Conservation (phyloP, 257 asterid genomes). For the Leonotis leonurus region DNA sequence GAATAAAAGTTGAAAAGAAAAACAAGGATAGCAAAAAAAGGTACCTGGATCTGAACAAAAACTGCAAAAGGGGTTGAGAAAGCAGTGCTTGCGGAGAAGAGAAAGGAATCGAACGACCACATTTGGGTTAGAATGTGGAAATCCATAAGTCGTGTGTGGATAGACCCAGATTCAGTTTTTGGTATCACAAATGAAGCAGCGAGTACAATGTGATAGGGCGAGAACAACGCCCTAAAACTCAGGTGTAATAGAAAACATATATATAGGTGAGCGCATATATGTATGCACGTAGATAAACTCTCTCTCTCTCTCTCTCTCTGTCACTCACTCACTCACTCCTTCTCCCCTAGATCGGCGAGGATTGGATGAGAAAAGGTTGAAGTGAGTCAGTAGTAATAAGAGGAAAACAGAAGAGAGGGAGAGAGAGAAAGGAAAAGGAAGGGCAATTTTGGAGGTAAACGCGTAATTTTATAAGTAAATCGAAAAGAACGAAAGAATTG, state of each 20-base stretch:
- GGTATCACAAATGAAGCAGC: slow-evolving; percentile 7
- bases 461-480: slow-evolving; percentile 46
- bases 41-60: slow-evolving; percentile 95
- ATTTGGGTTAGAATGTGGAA: slow-evolving; percentile 26
- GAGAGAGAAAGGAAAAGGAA: slow-evolving; percentile 2
- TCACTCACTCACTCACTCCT: not conserved
- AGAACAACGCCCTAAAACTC: slow-evolving; percentile 32
- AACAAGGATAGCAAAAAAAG: not conserved
- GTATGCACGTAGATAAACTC: not conserved
- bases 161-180: not conserved
- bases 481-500: not conserved
- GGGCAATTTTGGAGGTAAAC: slow-evolving; percentile 23
- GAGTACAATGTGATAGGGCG: slow-evolving; percentile 30
- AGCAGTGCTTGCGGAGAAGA: slow-evolving; percentile 75
- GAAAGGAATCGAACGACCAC: slow-evolving; percentile 48
- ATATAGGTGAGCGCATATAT: not conserved
- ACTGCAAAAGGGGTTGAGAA: slow-evolving; percentile 56
- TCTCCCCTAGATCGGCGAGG: slow-evolving; percentile 36
- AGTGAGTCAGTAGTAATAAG: not conserved
- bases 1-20: not conserved
- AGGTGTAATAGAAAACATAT: not conserved
- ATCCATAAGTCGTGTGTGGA: not conserved
- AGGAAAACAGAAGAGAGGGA: slow-evolving; percentile 20
- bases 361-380: slow-evolving; percentile 9
- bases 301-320: not conserved